Percentiles rank a stretch among this genome's conserved stretches.
Conservation (phyloP, 2,329 filamentous ascomycete species). For the Malbranchea cinnamomea region DNA sequence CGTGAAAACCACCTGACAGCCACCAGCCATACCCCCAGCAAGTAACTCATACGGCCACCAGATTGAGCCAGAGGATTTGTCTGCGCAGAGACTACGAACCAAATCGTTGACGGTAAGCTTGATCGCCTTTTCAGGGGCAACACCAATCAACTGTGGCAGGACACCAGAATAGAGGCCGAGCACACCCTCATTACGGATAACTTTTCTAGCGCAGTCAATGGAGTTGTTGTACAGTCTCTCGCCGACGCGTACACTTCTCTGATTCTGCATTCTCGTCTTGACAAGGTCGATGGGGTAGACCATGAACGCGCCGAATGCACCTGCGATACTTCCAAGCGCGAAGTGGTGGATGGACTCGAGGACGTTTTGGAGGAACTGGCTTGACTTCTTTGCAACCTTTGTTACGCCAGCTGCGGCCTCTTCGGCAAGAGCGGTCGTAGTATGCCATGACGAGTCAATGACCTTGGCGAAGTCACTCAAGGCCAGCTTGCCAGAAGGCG, state of each 20-base stretch:
- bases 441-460: slow-evolving; percentile 82
- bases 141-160: slow-evolving; percentile 84
- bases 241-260: slow-evolving; percentile 67
- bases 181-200: slow-evolving; percentile 82
- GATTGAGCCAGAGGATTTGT: slow-evolving; percentile 60
- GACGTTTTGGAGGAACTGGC: slow-evolving; percentile 46
- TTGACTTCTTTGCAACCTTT: slow-evolving; percentile 40
- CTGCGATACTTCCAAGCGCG: slow-evolving; percentile 70
- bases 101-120: slow-evolving; percentile 97
- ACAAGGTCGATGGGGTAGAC: slow-evolving; percentile 98
- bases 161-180: slow-evolving; percentile 87
- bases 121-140: slow-evolving; percentile 98
- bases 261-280: slow-evolving; percentile 98
- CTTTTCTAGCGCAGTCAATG: slow-evolving; percentile 84
- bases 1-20: slow-evolving; percentile 94
- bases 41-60: slow-evolving; percentile 57
- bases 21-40: slow-evolving; percentile 79
- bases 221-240: slow-evolving; percentile 94
- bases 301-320: slow-evolving; percentile 98
- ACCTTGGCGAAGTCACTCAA: slow-evolving; percentile 85
- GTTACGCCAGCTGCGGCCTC: slow-evolving; percentile 27
- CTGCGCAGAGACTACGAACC: slow-evolving; percentile 60
- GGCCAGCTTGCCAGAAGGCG: slow-evolving; percentile 70
- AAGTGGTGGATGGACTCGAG: slow-evolving; percentile 83
- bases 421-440: slow-evolving; percentile 41